Conservation (phyloP, 345 rosid genomes). For the Barbarea vulgaris region DNA sequence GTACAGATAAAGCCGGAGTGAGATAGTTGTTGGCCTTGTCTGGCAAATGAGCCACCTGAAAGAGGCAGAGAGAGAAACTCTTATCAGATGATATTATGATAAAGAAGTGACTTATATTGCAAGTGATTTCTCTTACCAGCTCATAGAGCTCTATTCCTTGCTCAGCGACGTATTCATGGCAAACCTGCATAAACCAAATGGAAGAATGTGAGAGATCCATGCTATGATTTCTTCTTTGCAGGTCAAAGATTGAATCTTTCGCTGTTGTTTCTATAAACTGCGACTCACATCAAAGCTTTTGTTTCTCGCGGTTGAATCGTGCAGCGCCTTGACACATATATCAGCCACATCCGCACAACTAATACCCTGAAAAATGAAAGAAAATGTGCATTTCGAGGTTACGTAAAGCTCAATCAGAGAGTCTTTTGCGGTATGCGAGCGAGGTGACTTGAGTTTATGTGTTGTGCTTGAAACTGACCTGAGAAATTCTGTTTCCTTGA, state of each 20-base stretch:
- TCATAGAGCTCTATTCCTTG: slow-evolving; percentile 89
- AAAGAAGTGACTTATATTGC: background rate
- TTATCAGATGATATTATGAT: background rate
- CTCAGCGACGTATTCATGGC: slow-evolving; percentile 86
- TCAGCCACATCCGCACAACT: slow-evolving; percentile 95
- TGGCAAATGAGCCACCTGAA: slow-evolving; percentile 93
- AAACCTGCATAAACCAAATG: slow-evolving; percentile 59
- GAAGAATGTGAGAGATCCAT: slow-evolving; percentile 18
- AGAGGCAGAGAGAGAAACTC: slow-evolving; percentile 2
- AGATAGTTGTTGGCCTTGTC: slow-evolving; percentile 97
- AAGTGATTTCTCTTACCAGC: slow-evolving; percentile 57
- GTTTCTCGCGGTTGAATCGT: slow-evolving; percentile 90
- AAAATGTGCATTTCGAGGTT: background rate
- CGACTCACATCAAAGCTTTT: slow-evolving; percentile 88
- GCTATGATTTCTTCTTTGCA: background rate
- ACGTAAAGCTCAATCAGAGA: background rate
- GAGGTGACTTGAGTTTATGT: background rate
- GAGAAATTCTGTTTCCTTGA: slow-evolving; percentile 91
- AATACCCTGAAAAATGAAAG: slow-evolving; percentile 57
- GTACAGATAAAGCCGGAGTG: slow-evolving; percentile 82
- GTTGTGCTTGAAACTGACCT: slow-evolving; percentile 47
- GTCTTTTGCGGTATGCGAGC: background rate
- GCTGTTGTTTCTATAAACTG: background rate
- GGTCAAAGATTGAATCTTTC: background rate
- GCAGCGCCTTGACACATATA: slow-evolving; percentile 90